A percentile compares a stretch with the other conserved stretches of the same genome.
Conservation (phyloP, 2,329 filamentous ascomycete genomes). For the Juglanconis oblonga region DNA sequence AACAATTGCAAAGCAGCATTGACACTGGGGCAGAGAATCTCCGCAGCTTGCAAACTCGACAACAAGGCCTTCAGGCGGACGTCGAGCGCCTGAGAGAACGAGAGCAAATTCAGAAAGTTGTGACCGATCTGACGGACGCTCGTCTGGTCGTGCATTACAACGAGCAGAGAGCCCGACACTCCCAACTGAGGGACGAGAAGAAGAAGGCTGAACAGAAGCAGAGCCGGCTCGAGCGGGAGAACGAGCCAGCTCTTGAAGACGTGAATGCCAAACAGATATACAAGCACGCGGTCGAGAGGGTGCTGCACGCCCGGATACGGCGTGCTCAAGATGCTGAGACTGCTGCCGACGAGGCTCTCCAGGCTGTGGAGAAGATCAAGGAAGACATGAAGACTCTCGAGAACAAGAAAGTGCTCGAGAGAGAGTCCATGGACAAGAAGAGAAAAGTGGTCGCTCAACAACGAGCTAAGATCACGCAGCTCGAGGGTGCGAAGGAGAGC, state of each 20-base stretch:
- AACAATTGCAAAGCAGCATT: conserved; percentile 56
- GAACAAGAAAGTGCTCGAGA: conserved; percentile 51
- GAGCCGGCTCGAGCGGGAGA: conserved; percentile 53
- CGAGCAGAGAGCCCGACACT: conserved; percentile 45
- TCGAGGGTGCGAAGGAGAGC: conserved; percentile 63
- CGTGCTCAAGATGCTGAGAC: conserved; percentile 53
- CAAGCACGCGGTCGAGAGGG: conserved; percentile 50
- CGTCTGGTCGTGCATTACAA: conserved; percentile 65
- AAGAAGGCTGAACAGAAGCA: conserved; percentile 56
- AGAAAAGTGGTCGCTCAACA: conserved; percentile 48
- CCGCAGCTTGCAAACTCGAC: conserved; percentile 66
- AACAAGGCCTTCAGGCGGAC: conserved; percentile 72
- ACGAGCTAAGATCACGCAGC: conserved; percentile 55
- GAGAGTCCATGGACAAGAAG: conserved; percentile 44
- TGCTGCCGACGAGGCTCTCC: conserved; percentile 42
- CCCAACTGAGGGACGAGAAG: conserved; percentile 52
- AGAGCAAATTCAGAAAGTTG: conserved; percentile 61
- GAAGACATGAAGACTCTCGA: conserved; percentile 44
- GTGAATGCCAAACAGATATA: conserved; percentile 72
- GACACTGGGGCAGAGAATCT: conserved; percentile 61
- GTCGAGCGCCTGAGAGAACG: conserved; percentile 81
- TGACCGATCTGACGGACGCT: conserved; percentile 63
- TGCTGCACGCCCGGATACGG: conserved; percentile 52
- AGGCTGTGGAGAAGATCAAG: conserved; percentile 37
- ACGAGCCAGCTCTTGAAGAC: conserved; percentile 65